A percentile compares a stretch with the other conserved stretches of the same genome.
phyloP scores from a whole-genome alignment of 2,329 filamentous ascomycete species.

The Pseudocercospora eumusae region DNA sequence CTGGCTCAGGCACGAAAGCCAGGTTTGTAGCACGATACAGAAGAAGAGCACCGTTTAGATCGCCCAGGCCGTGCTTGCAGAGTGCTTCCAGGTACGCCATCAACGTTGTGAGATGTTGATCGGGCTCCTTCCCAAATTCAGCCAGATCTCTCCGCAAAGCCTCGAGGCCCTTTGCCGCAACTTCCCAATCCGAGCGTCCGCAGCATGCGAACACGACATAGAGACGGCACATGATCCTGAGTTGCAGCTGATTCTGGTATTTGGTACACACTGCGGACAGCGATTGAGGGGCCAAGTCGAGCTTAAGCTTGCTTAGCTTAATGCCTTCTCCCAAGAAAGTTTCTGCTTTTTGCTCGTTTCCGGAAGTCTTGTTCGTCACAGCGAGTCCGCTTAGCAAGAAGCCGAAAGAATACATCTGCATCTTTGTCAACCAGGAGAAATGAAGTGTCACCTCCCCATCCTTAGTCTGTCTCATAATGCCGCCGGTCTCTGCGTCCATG shows the following conservation, averaged over 20 bases:
- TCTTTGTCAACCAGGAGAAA: slow-evolving; percentile 62
- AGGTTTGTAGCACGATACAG: slow-evolving; percentile 63
- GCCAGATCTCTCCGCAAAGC: slow-evolving; percentile 50
- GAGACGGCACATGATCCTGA: slow-evolving; percentile 69
- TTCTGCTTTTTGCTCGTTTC: slow-evolving; percentile 56
- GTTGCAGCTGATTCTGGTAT: slow-evolving; percentile 64
- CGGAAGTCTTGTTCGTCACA: slow-evolving; percentile 55
- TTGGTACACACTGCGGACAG: slow-evolving; percentile 43
- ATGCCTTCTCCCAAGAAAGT: slow-evolving; percentile 61
- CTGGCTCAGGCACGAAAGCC: slow-evolving; percentile 53
- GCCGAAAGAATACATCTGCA: slow-evolving; percentile 61
- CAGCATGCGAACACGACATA: slow-evolving; percentile 70
- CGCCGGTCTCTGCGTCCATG: slow-evolving; percentile 46
- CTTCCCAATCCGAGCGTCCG: slow-evolving; percentile 68
- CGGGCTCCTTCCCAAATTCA: slow-evolving; percentile 15
- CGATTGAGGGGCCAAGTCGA: slow-evolving; percentile 26
- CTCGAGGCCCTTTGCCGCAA: slow-evolving; percentile 60
- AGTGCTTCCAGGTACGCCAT: slow-evolving; percentile 69
- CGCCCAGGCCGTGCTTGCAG: slow-evolving; percentile 74
- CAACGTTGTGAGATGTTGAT: slow-evolving; percentile 45
- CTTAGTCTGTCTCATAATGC: slow-evolving; percentile 44
- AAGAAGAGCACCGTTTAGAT: slow-evolving; percentile 66
- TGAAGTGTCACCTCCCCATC: slow-evolving; percentile 49
- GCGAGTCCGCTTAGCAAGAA: slow-evolving; percentile 61
- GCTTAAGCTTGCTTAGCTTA: slow-evolving; percentile 41